Base-by-base conservation (phyloP, 2,329 filamentous ascomycete genomes). In the Emydomyces testavorans region DNA sequence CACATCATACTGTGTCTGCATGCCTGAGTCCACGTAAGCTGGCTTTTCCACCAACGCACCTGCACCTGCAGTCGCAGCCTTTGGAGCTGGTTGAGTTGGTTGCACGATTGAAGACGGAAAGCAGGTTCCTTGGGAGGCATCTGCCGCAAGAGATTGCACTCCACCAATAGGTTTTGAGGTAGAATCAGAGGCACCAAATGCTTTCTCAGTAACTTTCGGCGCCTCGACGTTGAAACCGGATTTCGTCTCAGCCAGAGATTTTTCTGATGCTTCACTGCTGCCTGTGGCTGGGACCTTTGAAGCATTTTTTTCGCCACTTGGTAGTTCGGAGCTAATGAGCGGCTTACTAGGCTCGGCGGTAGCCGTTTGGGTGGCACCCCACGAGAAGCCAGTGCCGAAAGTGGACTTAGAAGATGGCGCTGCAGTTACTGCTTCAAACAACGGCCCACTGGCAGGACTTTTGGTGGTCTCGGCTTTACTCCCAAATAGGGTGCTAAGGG, bases 1-100 rank as follows among this genome's bases (percentile, higher is more conserved):
- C 13, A 46, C 50, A 21, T 46, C 42, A 21, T 43, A 52, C 13
- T 38, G 7, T 1, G 50, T 52, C 38, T 52, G 41, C 6, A 41
- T 43, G 4, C 36, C 39, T 8, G 43, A 35, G 11, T 52, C 50
- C 6, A 34, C 38, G 31, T 52, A 52, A 11, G 26, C 20, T 11
- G 38, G 43, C n/a, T 36, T 48, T 24, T 32, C 18, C 20, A 34
- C 18, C 16, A 40, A 23, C 5, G 36, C 11, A 21, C 45, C 36
- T 2, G 28, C 28, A 32, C 13, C 26, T 20, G 11, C 11, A 6
- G 3, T 43, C 10, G 6, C 21, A 20, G 18, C 20, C 18, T 44
- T 23, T 6, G 31, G 20, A 23, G 15, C 13, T n/a, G 31, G 15
- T 20, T 31, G 29, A 38, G 7, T 10, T 26, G 28, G 15, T n/a